phyloP scores from a whole-genome alignment of 208 protist genomes.

The Wallacemonas sp. region DNA sequence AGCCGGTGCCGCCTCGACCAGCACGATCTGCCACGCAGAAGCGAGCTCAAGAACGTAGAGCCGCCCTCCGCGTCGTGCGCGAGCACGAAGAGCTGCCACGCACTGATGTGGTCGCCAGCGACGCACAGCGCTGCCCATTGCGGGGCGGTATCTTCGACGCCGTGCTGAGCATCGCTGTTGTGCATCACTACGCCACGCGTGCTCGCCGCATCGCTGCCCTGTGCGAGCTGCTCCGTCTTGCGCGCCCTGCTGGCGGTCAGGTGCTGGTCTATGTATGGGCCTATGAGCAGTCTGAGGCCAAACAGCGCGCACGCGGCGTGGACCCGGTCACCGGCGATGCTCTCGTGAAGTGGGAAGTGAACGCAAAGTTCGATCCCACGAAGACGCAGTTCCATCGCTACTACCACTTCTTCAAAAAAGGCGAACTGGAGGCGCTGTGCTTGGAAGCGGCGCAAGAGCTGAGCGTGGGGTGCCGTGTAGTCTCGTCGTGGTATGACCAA shows the following conservation, averaged over 20 bases:
- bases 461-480: constrained; percentile 16
- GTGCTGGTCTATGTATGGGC: constrained; percentile 90
- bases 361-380: constrained; percentile 44
- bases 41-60: neutral
- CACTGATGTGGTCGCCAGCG: constrained; percentile 61
- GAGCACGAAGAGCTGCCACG: constrained; percentile 25
- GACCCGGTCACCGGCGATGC: constrained; percentile 56
- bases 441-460: constrained; percentile 27
- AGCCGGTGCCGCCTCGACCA: constrained; percentile 8
- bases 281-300: constrained; percentile 40
- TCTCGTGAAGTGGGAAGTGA: constrained; percentile 65
- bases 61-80: constrained; percentile 5
- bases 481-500: constrained; percentile 80
- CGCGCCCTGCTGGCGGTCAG: constrained; percentile 48
- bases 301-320: constrained; percentile 34
- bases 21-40: constrained; percentile 4
- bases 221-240: constrained; percentile 75
- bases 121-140: constrained; percentile 64
- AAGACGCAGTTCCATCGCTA: constrained; percentile 66
- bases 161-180: constrained; percentile 87
- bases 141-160: constrained; percentile 72
- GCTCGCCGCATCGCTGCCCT: constrained; percentile 50
- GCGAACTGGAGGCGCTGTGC: constrained; percentile 72
- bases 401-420: constrained; percentile 84
- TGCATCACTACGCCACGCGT: constrained; percentile 85